These are phyloP conservation scores for Xylariomycetidae sp. DNA, from an alignment of 2,329 filamentous ascomycete genomes.

Conservation along the genomic window DNA sequence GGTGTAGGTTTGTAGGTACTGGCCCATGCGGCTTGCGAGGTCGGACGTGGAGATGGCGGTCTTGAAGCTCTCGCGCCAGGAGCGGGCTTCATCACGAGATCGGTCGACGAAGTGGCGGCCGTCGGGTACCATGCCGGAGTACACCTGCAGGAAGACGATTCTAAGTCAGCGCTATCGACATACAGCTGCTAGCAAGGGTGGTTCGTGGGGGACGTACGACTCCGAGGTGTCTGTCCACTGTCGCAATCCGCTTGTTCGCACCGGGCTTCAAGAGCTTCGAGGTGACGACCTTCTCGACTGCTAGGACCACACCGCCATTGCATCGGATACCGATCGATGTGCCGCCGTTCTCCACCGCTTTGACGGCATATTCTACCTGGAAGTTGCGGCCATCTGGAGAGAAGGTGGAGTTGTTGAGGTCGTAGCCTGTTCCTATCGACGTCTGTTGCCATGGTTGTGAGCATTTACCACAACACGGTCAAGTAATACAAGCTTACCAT, in stretches of 20 bases:
- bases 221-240: conserved; percentile 87
- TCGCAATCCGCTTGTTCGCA: conserved; percentile 96
- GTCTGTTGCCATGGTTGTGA: conserved; percentile 52
- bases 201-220: conserved; percentile 56
- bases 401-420: conserved; percentile 99
- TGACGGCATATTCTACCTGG: conserved; percentile 97
- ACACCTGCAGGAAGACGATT: conserved; percentile 55
- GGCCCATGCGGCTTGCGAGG: conserved; percentile 87
- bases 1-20: conserved; percentile 95
- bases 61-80: conserved; percentile 92
- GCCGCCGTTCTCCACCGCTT: conserved; percentile 96
- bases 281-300: conserved; percentile 91
- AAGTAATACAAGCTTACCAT: conserved; percentile 7
- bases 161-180: neutral
- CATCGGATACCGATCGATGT: conserved; percentile 94
- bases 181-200: neutral
- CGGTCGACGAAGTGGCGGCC: conserved; percentile 91
- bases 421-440: conserved; percentile 99
- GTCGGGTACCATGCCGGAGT: conserved; percentile 89
- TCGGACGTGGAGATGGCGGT: conserved; percentile 83
- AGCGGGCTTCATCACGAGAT: conserved; percentile 86
- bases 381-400: conserved; percentile 98
- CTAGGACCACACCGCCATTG: conserved; percentile 94
- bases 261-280: conserved; percentile 93
- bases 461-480: neutral